Evolutionary conservation across 331 rosid species (phyloP), one percentile per base, ranked within the genome.

Genomic region (Rosa hybrid): DNA sequence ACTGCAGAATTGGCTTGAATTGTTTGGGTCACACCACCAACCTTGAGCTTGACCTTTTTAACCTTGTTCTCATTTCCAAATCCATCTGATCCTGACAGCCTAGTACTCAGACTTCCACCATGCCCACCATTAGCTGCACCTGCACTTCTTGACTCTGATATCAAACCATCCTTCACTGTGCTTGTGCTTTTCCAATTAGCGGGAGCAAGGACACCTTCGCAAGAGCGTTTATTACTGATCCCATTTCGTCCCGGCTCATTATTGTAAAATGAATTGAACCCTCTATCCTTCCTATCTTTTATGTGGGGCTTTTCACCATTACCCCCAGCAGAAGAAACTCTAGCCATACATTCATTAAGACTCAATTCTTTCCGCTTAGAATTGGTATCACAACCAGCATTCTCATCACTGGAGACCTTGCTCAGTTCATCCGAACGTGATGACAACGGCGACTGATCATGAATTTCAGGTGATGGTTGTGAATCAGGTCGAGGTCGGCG

Each of bases 201-300:
- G 1, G 94, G 97, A 56, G 99, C 96, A 87, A 95, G 97, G 75
- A 91, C 93, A 13, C 96, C 98, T 83, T 93, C 93, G 12, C 97
- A 87, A 67, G 92, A 85, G 30, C 94, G 92, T 73, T 85, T 90
- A 74, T 82, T 88, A 81, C 77, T 77, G 46, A 78, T 86, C 39
- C 87, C 92, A 77, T 74, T 77, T 38, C 79, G 81, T 48, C 90
- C 84, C 3, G 91, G 81, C 72, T 86, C 97, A 38, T 78, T 86
- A 74, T 80, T 90, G 81, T 92, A 88, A 80, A 84, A 83, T 1
- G 78, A 78, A 77, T 82, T 85, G 75, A 78, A 88, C 70, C 86
- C 91, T 72, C 86, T 91, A 34, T 87, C 92, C 44, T 85, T 88
- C 67, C 80, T 87, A 84, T 81, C 86, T 68, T 72, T 88, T 78